phyloP scores from a whole-genome alignment of 768 basidiomycete genomes.

The Podaxis sp. region DNA sequence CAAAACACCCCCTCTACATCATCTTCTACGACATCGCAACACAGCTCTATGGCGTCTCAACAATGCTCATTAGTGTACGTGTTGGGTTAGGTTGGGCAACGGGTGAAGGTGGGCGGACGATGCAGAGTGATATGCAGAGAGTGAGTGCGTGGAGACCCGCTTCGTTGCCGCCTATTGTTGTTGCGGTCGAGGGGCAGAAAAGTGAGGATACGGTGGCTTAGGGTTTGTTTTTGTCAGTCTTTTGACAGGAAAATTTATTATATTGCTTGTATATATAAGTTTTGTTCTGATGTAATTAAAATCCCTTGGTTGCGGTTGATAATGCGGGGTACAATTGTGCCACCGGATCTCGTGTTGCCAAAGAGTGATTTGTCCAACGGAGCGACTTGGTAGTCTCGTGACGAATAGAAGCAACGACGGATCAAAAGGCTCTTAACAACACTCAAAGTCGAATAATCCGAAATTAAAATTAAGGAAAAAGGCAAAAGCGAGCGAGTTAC shows the following conservation, averaged over 20 bases:
- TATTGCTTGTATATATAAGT: background rate
- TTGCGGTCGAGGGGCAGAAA: background rate
- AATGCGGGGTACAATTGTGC: too few relatives aligned
- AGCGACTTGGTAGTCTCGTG: too few relatives aligned
- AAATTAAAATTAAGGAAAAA: background rate
- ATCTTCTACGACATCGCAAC: conserved; percentile 17
- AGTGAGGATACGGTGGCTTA: background rate
- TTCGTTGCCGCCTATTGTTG: background rate
- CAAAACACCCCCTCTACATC: conserved; percentile 17
- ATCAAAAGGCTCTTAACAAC: background rate
- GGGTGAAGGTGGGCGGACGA: background rate
- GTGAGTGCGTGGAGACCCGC: conserved; percentile 3
- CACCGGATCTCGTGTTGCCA: too few relatives aligned
- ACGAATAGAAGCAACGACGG: background rate
- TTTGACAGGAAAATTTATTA: background rate
- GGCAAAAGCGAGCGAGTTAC: background rate
- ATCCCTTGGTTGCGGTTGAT: too few relatives aligned
- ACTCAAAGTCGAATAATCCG: background rate
- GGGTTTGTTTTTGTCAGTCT: background rate
- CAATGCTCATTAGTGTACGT: conserved; percentile 16
- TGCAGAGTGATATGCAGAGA: background rate
- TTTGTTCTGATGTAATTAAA: background rate
- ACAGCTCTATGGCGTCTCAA: conserved; percentile 1
- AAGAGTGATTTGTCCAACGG: too few relatives aligned
- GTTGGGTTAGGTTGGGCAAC: conserved; percentile 11